Percentiles rank a stretch among this genome's conserved stretches.
Evolutionary conservation across 2,329 filamentous ascomycete genomes (phyloP).

Genomic region (Chaetothyriales sp.): DNA sequence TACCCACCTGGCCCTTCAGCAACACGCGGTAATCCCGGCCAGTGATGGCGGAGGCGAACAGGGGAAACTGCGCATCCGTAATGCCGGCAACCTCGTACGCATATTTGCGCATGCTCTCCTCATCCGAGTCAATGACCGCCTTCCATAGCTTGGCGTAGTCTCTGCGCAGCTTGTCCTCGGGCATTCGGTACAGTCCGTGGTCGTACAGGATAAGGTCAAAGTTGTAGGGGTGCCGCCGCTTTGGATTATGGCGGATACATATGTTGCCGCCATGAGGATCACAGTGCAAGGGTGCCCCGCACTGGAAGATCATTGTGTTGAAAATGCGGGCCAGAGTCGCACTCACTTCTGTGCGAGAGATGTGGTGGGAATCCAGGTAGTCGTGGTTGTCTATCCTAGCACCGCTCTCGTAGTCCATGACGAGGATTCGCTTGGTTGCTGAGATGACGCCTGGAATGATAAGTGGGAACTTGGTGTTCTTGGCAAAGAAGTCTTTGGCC

Average conservation of each 20-base stretch:
- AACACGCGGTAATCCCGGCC: conserved; percentile 78
- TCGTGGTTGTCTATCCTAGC: conserved; percentile 76
- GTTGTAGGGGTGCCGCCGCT: conserved; percentile 48
- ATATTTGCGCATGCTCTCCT: conserved; percentile 73
- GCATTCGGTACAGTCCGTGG: conserved; percentile 90
- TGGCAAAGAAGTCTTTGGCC: conserved; percentile 66
- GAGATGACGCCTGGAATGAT: conserved; percentile 82
- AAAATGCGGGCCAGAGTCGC: conserved; percentile 83
- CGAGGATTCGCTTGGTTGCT: conserved; percentile 76
- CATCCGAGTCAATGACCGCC: conserved; percentile 81
- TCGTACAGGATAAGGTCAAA: conserved; percentile 96
- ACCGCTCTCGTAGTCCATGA: conserved; percentile 89
- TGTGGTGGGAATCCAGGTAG: conserved; percentile 71
- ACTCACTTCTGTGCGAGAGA: conserved; percentile 90
- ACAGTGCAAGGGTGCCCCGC: conserved; percentile 78
- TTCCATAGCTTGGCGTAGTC: conserved; percentile 97
- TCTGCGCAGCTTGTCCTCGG: conserved; percentile 61
- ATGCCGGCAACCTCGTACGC: conserved; percentile 81
- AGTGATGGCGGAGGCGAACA: conserved; percentile 93
- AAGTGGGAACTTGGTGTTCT: conserved; percentile 61
- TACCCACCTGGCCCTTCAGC: conserved; percentile 37
- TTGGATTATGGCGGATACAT: conserved; percentile 66
- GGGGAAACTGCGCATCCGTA: conserved; percentile 75
- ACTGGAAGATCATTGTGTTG: conserved; percentile 98
- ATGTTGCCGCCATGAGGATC: conserved; percentile 96